Evolutionary conservation across 2,329 filamentous ascomycete genomes (phyloP).

Genomic region (Ambrosiella xylebori): DNA sequence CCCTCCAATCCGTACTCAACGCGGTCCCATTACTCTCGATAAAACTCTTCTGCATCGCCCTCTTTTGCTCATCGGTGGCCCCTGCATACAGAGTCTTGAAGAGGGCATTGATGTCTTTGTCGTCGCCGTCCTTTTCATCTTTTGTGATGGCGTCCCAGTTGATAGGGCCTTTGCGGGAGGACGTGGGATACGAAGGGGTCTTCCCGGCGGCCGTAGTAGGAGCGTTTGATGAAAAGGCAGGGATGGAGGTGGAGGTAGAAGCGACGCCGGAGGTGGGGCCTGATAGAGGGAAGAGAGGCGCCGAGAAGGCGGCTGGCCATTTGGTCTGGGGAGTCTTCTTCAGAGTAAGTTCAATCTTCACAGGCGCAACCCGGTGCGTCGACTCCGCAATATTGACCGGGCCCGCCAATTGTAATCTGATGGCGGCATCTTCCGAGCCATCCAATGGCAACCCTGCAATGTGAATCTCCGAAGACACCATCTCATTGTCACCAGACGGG

Average conservation of each 20-base stretch:
- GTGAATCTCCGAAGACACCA: background rate
- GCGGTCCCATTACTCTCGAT: conserved; percentile 85
- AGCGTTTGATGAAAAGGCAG: conserved; percentile 1
- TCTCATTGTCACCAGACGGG: conserved; percentile 13
- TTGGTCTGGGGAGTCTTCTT: conserved; percentile 51
- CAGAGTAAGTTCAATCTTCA: conserved; percentile 64
- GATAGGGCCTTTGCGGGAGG: conserved; percentile 65
- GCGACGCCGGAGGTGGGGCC: conserved; percentile 18
- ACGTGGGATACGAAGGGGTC: conserved; percentile 61
- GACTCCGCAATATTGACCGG: conserved; percentile 26
- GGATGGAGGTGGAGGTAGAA: conserved; percentile 4
- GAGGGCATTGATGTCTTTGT: conserved; percentile 51
- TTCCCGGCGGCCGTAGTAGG: conserved; percentile 8
- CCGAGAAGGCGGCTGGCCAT: conserved; percentile 32
- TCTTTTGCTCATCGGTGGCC: conserved; percentile 60
- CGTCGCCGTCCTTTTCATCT: conserved; percentile 36
- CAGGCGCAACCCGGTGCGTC: conserved; percentile 48
- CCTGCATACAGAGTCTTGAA: conserved; percentile 79
- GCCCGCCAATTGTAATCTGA: conserved; percentile 3
- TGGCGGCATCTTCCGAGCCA: conserved; percentile 1
- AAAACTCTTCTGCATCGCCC: conserved; percentile 97
- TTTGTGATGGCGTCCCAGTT: conserved; percentile 70
- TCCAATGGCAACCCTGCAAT: conserved; percentile 6
- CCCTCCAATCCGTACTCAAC: conserved; percentile 79
- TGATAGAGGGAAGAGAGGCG: background rate